Evolutionary conservation across 306 rosid species (phyloP), one percentile per base, ranked within the genome.

Genomic region (Leucaena leucocephala): DNA sequence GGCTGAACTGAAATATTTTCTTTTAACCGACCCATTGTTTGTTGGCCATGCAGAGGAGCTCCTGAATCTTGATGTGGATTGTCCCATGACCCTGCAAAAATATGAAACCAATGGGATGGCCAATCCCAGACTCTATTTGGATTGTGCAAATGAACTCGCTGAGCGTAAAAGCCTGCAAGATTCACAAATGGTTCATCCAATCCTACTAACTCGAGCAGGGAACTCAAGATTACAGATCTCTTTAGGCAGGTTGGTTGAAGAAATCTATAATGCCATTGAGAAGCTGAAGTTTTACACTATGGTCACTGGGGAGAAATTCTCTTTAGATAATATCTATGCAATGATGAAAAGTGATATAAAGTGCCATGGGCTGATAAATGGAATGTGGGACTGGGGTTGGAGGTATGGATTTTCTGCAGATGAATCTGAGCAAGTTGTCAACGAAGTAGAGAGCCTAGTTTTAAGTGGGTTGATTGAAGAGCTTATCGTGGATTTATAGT

Each of bases 321-420:
- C 80, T 33, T 82, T 73, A 42, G 97, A 91, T 67, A 68, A 67
- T 78, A 48, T 88, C 40, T 85, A 76, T 73, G 83, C 88, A 85
- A 88, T 89, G 87, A 74, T 92, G 83, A 89, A 86, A 78, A 88
- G 90, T 70, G 98, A 92, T 71, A 81, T 92, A 45, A 82, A 62
- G 66, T 85, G 90, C 86, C 78, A 64, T 74, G 92, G 93, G 66
- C 19, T 90, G 83, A 84, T 78, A 17, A 86, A 86, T 81, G 97
- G 90, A 77, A 85, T 87, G 27, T 94, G 98, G 98, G 91, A 86
- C 77, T 83, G 49, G 62, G 93, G 95, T 81, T 89, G 98, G 98
- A 85, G 77, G 76, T 83, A 82, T 76, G 92, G 88, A 77, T 87
- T 84, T 87, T 88, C 94, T 10, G 79, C 48, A 68, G 88, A 90